Evolutionary conservation across 495 filamentous ascomycete genomes (phyloP).

Genomic region (Clohesyomyces aquaticus): DNA sequence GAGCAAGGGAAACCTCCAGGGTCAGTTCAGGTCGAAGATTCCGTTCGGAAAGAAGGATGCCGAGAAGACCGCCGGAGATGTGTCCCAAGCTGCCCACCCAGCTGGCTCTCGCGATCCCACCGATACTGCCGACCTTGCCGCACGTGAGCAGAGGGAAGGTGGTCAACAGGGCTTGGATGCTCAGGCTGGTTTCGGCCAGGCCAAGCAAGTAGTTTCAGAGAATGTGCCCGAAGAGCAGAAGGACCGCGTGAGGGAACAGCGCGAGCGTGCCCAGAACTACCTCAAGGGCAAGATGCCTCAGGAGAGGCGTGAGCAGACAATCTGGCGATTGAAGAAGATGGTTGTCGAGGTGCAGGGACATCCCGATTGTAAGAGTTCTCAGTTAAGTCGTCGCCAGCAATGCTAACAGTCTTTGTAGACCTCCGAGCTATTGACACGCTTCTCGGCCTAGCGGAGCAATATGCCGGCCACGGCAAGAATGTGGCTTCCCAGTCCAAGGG

Average conservation of each 20-base stretch:
- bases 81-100: conserved; percentile 58
- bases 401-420: conserved; percentile 46
- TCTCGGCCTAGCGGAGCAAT: conserved; percentile 80
- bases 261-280: conserved; percentile 69
- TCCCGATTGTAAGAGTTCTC: conserved; percentile 66
- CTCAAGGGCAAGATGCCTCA: conserved; percentile 81
- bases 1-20: conserved; percentile 69
- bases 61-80: conserved; percentile 59
- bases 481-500: conserved; percentile 64
- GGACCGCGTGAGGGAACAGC: conserved; percentile 59
- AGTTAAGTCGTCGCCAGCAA: too few species aligned
- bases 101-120: conserved; percentile 55
- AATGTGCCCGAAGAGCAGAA: conserved; percentile 67
- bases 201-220: conserved; percentile 55
- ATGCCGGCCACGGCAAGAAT: conserved; percentile 72
- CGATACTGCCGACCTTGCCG: conserved; percentile 52
- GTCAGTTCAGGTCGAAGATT: conserved; percentile 63
- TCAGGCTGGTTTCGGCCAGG: conserved; percentile 53
- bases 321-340: conserved; percentile 98
- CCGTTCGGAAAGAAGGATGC: conserved; percentile 57
- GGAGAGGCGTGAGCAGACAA: conserved; percentile 90
- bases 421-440: conserved; percentile 85
- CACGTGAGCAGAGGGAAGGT: conserved; percentile 53
- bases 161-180: conserved; percentile 59
- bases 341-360: conserved; percentile 93